Evolutionary conservation across 345 rosid species (phyloP), one percentile per base, ranked within the genome.

Genomic region (Combretum micranthum): DNA sequence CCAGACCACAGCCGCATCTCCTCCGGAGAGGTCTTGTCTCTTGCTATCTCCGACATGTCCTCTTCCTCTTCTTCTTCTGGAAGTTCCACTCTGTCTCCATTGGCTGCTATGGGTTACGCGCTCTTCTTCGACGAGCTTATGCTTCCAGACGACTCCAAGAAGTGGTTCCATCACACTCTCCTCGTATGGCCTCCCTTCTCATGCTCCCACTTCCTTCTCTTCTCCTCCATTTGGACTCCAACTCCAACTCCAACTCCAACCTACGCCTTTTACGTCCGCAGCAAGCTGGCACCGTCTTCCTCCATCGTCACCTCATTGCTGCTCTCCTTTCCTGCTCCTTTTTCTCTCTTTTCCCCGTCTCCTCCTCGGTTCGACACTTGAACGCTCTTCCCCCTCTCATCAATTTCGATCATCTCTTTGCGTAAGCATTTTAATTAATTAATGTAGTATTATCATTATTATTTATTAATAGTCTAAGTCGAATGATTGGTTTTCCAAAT

Each of bases 311-410:
- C 75, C 68, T 92, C 77, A 77, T 86, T 52, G 89, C 77, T 55
- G 87, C 94, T 55, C 82, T 92, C 68, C 91, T 88, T 61, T 87
- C 89, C 10, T 84, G 91, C 60, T 77, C 89, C 57, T 83, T 92
- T 71, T 88, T 86, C 71, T 84, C 87, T 75, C 75, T 88, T 85
- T 86, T 92, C 75, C 96, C 93, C 2, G 70, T 66, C 69, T 55
- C 63, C 59, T n/a, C n/a, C n/a, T n/a, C n/a, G n/a, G 67, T 64
- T 62, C 77, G 96, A 80, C 72, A 63, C 73, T 77, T 72, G 69
- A 77, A 76, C 57, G 52, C 71, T 64, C 98, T 86, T 72, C 94
- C 86, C 44, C 94, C 85, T 42, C 61, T 56, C 64, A 85, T 86
- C 86, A 92, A 89, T 78, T 85, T 92, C 62, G 94, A 89, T 80